Base-by-base conservation (phyloP, 1,284 basidiomycete genomes). In the Moniliella sp. region DNA sequence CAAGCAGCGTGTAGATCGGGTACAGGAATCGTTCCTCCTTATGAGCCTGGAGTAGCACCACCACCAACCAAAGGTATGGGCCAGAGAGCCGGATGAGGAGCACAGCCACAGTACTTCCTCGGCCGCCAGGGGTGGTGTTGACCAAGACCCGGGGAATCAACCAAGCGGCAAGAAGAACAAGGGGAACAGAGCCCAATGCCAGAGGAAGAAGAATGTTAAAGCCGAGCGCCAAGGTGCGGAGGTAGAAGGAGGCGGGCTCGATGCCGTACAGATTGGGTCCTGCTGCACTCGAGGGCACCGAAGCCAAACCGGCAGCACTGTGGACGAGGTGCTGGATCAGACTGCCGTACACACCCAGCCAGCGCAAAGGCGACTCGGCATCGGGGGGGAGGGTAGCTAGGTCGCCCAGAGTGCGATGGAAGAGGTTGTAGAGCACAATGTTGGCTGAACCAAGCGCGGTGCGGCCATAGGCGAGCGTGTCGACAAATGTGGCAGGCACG, bases 11-110 rank as follows among this genome's bases (percentile, higher is more conserved):
- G 62, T 93, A 97, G 1, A 74, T 76, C 1, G 91, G 88, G 62
- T 76, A 97, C 75, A 97, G 78, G 66, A 99, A 97, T 15, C 91
- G 69, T 60, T 97, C 91, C 62, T 99, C 91, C 65, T 97, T 97
- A 65, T 97, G 91, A 4, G 76, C 64, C 63, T 97, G 91, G 1
- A 67, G 42, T 5, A 72, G 74, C 42, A 99, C 65, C 42, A 91
- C 73, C 2, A 61, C 69, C 29, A 78, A 54, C 86, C 91, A 97
- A 16, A 93, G 47, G 64, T 97, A 94, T 48, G 88, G 70, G 1
- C 84, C 84, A 4, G 70, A 62, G 11, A 94, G 65, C 27, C 86
- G 70, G 34, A 86, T 53, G 0, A 69, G 69, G 25, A 94, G 65
- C 17, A 86, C 62, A n/a, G n/a, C 21, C 8, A 23, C 21, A 23